Percentiles rank a stretch among this genome's conserved stretches.
Conservation (phyloP, 306 rosid genomes). For the Myrica gale region DNA sequence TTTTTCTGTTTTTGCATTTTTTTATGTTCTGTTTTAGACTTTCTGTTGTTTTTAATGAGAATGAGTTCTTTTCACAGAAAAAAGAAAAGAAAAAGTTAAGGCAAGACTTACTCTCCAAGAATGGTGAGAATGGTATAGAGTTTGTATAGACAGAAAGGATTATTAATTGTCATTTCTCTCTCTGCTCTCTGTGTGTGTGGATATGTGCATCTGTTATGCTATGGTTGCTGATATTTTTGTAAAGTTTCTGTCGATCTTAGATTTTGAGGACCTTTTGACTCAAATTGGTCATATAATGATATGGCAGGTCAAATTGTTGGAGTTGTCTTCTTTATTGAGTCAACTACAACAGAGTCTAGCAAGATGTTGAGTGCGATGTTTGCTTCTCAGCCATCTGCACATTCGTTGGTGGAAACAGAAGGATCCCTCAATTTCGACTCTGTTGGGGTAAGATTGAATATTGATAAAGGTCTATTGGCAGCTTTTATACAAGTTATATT, state of each 20-base stretch:
- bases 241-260: background rate
- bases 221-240: background rate
- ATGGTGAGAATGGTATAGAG: too few species aligned
- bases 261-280: conserved; percentile 6
- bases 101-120: too few species aligned
- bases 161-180: background rate
- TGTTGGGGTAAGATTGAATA: conserved; percentile 61
- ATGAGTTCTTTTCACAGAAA: too few species aligned
- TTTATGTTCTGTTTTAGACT: too few species aligned
- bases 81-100: too few species aligned
- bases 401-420: conserved; percentile 62
- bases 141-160: too few species aligned
- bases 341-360: conserved; percentile 40
- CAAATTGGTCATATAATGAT: conserved; percentile 19
- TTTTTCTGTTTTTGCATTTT: too few species aligned
- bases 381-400: conserved; percentile 49
- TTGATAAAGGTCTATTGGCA: background rate
- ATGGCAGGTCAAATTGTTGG: conserved; percentile 96
- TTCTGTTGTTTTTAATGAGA: too few species aligned
- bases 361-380: conserved; percentile 53
- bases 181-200: background rate
- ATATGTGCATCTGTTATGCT: background rate
- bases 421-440: conserved; percentile 50
- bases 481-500: background rate
- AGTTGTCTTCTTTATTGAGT: conserved; percentile 50